Evolutionary conservation across 345 rosid species (phyloP).

Genomic region (Cardamine chenopodiifolia): DNA sequence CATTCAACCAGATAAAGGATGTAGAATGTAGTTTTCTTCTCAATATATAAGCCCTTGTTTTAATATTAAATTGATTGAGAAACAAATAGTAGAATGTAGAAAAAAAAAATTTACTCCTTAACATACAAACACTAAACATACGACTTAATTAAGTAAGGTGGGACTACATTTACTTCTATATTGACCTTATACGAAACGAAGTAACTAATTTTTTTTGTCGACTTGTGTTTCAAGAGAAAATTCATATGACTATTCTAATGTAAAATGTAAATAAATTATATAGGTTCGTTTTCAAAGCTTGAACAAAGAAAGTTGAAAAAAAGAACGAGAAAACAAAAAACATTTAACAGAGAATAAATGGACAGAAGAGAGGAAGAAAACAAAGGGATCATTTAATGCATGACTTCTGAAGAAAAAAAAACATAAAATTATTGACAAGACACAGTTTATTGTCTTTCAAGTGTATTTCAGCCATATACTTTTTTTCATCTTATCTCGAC

Average conservation of each 20-base stretch:
- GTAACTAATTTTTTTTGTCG: slow-evolving; percentile 1
- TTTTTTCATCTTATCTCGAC: slow-evolving; percentile 25
- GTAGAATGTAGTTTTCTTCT: background rate
- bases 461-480: slow-evolving; percentile 32
- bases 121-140: background rate
- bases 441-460: slow-evolving; percentile 35
- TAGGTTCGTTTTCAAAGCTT: slow-evolving; percentile 31
- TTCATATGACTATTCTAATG: background rate
- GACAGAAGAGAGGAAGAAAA: slow-evolving; percentile 23
- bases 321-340: slow-evolving; percentile 19
- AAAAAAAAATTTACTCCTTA: background rate
- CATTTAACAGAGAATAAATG: slow-evolving; percentile 23
- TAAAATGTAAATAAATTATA: slow-evolving; percentile 2
- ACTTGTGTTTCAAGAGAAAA: slow-evolving; percentile 14
- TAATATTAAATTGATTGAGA: background rate
- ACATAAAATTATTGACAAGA: slow-evolving; percentile 30
- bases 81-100: background rate
- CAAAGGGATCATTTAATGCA: slow-evolving; percentile 37
- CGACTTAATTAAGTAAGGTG: background rate
- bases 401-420: slow-evolving; percentile 12
- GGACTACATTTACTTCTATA: slow-evolving; percentile 1
- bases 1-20: background rate
- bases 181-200: slow-evolving; percentile 4
- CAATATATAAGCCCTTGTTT: background rate
- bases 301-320: slow-evolving; percentile 31